Evolutionary conservation across 176 grass and related monocot species (phyloP), one percentile per base, ranked within the genome.

Genomic region (Themeda triandra): DNA sequence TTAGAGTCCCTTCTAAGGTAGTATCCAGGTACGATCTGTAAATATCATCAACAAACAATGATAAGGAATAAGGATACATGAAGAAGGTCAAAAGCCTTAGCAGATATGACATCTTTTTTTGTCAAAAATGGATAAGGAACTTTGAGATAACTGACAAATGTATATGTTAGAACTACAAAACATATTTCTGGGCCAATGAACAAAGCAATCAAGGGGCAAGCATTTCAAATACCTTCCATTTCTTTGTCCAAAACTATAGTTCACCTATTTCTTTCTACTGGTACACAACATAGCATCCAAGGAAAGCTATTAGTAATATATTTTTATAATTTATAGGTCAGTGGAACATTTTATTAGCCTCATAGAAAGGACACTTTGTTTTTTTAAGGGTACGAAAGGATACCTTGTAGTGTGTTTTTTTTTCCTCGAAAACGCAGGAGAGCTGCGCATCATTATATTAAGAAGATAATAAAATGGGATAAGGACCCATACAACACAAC

Each of bases 11-110:
- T 89, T 84, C 95, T 88, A 80, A 98, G 71, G 30, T 89, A 98
- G 67, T 98, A 98, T 69, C 92, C 95, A 89, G 95, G 95, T 79
- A 98, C 95, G 13, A 98, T 73, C 95, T 98, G 71, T 51, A 87
- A 82, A 73, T 65, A 66, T 67, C 41, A 77, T 4, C 88, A 74
- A 75, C 15, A 76, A 87, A 87, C 54, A 64, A 73, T 13, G 77
- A 68, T 71, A 18, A 49, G 15, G 46, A 49, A 32, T 60, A 31
- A 71, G 77, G 21, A 77, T 21, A 82, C n/a, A 82, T 69, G 33
- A 75, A 42, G 4, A 63, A 62, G 51, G 10, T 77, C 63, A 62
- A 66, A 81, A 69, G 2, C 7, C 10, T 75, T 39, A 46, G 15
- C 14, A 42, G 9, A 60, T 9, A 54, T 33, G 29, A 8, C 49